These are phyloP conservation scores for Jaltomata sinuosa DNA, from an alignment of 257 asterid genomes.

Conservation along the genomic window DNA sequence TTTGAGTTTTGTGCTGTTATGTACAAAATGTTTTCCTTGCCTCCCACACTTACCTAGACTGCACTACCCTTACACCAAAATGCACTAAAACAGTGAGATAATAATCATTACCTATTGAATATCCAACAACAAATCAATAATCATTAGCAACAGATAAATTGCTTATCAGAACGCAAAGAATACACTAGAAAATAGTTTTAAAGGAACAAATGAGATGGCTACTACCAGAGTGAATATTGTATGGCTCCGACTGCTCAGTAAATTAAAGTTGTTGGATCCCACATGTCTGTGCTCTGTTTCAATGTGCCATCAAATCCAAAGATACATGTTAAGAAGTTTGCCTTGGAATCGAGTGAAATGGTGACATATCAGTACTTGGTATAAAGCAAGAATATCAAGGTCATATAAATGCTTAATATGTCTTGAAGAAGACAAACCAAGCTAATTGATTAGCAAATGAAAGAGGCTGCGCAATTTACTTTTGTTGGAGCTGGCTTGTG, in stretches of 20 bases:
- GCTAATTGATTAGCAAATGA: background rate
- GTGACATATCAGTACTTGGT: background rate
- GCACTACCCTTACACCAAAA: background rate
- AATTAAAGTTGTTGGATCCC: conserved; percentile 70
- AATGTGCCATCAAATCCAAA: conserved; percentile 10
- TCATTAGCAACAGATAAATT: no score
- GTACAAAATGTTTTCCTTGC: background rate
- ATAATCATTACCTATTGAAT: background rate
- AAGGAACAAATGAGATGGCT: conserved; percentile 1
- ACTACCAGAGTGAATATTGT: conserved; percentile 83
- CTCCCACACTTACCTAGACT: background rate
- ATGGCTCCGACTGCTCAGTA: conserved; percentile 94
- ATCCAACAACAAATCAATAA: background rate
- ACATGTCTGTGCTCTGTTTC: conserved; percentile 24
- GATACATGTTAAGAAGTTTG: background rate
- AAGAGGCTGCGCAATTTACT: background rate
- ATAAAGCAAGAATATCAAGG: background rate
- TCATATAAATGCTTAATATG: background rate
- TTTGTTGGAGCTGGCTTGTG: background rate
- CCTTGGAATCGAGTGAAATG: background rate
- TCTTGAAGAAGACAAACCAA: background rate
- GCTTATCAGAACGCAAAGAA: background rate
- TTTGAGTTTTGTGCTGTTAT: background rate
- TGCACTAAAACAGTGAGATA: background rate
- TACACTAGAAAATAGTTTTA: background rate